Conservation (phyloP, 345 rosid species). For the Camelina sativa region DNA sequence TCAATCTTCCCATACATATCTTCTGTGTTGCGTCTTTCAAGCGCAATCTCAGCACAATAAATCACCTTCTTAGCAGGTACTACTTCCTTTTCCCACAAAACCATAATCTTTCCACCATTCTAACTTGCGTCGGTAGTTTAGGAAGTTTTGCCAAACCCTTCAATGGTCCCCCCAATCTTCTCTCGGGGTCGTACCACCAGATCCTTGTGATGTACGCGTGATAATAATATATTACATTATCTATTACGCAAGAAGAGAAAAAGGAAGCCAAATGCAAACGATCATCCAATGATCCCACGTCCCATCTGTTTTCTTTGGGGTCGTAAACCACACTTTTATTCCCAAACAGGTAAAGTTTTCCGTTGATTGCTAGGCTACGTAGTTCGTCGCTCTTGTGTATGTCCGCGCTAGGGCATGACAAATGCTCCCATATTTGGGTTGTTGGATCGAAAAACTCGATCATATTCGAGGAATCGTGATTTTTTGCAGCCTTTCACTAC, state of each 20-base stretch:
- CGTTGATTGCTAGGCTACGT: no score
- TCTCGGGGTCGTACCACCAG: constrained; percentile 54
- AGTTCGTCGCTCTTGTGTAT: neutral
- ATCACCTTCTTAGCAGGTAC: constrained; percentile 45
- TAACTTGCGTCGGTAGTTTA: constrained; percentile 52
- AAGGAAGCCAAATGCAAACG: constrained; percentile 45
- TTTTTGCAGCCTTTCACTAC: neutral
- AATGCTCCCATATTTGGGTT: neutral
- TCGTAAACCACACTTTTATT: neutral
- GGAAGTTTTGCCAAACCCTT: constrained; percentile 57
- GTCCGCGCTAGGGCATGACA: neutral
- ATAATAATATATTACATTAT: constrained; percentile 50
- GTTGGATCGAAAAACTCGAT: neutral
- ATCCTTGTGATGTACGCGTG: constrained; percentile 26
- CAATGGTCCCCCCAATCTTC: constrained; percentile 53
- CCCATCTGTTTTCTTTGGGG: constrained; percentile 5
- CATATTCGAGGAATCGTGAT: neutral
- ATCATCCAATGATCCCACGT: constrained; percentile 45
- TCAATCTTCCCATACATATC: constrained; percentile 57
- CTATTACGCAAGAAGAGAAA: constrained; percentile 53
- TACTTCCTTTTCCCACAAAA: constrained; percentile 61
- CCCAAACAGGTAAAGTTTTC: constrained; percentile 20
- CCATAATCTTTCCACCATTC: constrained; percentile 56
- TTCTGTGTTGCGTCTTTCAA: constrained; percentile 48
- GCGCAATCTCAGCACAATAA: constrained; percentile 68